These are phyloP conservation scores for Ceratopteris richardii DNA, from an alignment of 75 land plant genomes.

Conservation along the genomic window DNA sequence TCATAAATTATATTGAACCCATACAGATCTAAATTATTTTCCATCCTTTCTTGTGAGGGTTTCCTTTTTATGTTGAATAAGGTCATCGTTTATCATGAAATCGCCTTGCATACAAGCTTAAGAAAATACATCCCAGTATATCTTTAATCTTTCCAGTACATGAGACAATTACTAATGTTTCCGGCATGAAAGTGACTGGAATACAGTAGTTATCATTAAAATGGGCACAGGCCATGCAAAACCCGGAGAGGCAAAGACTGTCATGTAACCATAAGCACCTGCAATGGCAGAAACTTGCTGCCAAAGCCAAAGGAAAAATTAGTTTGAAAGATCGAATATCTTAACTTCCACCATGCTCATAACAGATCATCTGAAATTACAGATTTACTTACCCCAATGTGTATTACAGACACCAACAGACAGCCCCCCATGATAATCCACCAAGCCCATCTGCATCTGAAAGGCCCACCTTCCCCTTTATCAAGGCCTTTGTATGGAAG, in stretches of 20 bases:
- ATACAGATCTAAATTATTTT: no score
- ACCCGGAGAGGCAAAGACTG: slow-evolving; percentile 53
- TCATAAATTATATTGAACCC: no score
- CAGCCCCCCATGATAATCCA: not conserved
- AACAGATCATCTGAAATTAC: not conserved
- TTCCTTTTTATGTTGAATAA: no score
- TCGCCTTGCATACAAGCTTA: no score
- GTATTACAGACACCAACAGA: not conserved
- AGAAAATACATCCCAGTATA: no score
- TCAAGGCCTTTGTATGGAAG: no score
- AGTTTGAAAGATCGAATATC: not conserved
- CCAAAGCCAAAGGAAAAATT: slow-evolving; percentile 7
- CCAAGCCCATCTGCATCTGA: not conserved
- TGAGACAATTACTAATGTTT: not conserved
- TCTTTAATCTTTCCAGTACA: no score
- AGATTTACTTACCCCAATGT: slow-evolving; percentile 2
- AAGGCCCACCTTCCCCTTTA: no score
- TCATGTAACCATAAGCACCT: slow-evolving; percentile 67
- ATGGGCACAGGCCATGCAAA: slow-evolving; percentile 59
- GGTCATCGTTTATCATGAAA: no score
- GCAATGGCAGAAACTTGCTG: slow-evolving; percentile 58
- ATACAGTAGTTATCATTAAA: slow-evolving; percentile 35
- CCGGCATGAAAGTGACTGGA: not conserved
- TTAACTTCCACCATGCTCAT: not conserved
- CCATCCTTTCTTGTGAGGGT: no score